Evolutionary conservation across 306 rosid species (phyloP).

Genomic region (Prosopis cineraria): DNA sequence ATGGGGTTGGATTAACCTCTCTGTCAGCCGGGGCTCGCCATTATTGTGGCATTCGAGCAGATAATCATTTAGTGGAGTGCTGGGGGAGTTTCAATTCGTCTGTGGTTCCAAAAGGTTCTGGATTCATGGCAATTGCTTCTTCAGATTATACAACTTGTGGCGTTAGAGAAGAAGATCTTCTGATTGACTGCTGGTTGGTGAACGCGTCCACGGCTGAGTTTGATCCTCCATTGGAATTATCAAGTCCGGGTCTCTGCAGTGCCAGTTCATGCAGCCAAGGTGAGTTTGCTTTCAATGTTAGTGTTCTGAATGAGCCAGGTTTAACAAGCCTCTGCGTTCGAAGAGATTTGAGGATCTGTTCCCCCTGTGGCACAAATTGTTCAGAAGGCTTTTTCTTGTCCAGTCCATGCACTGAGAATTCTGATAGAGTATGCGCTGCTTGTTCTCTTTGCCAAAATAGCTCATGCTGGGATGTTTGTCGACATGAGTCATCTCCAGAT

Average conservation of each 20-base stretch:
- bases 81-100: conserved; percentile 84
- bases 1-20: conserved; percentile 38
- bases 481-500: conserved; percentile 48
- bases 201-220: conserved; percentile 50
- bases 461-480: conserved; percentile 71
- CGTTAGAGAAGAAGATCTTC: conserved; percentile 79
- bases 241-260: conserved; percentile 83
- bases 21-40: conserved; percentile 68
- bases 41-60: conserved; percentile 78
- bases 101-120: conserved; percentile 57
- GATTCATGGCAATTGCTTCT: conserved; percentile 84
- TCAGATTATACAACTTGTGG: conserved; percentile 83
- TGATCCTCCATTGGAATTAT: conserved; percentile 91
- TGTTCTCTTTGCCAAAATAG: conserved; percentile 97
- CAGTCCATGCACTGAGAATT: conserved; percentile 64
- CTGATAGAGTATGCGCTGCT: conserved; percentile 82
- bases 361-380: conserved; percentile 83
- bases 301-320: conserved; percentile 65
- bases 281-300: conserved; percentile 80
- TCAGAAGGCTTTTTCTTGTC: conserved; percentile 84
- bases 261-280: conserved; percentile 50
- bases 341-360: conserved; percentile 75
- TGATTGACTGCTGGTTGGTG: conserved; percentile 83
- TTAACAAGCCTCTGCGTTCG: conserved; percentile 74
- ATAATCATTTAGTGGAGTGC: conserved; percentile 75